Conservation (phyloP, 495 filamentous ascomycete species). For the Staphylotrichum tortipilum region DNA sequence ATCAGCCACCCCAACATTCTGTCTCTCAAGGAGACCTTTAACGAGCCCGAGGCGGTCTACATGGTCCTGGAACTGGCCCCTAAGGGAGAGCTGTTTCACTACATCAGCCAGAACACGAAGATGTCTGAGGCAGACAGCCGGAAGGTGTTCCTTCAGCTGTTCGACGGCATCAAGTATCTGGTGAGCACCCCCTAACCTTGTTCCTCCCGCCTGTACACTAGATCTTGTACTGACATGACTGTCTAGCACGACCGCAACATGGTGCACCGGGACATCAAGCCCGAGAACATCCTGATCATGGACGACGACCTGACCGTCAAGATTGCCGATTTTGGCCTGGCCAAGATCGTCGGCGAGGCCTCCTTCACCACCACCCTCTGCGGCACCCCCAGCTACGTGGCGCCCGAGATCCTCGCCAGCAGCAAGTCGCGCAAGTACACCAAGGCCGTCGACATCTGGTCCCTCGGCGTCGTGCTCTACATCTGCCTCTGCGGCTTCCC, state of each 20-base stretch:
- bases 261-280: constrained; percentile 97
- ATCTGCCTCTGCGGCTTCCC: constrained; percentile 98
- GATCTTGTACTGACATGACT: constrained; percentile 27
- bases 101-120: constrained; percentile 81
- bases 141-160: constrained; percentile 83
- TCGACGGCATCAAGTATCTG: constrained; percentile 89
- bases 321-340: constrained; percentile 92
- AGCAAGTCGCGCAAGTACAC: constrained; percentile 75
- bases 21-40: constrained; percentile 91
- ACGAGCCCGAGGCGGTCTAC: constrained; percentile 85
- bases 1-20: constrained; percentile 94
- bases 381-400: constrained; percentile 93
- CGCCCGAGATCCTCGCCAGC: constrained; percentile 86
- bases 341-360: constrained; percentile 97
- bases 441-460: constrained; percentile 95
- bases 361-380: constrained; percentile 97
- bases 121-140: constrained; percentile 74
- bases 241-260: constrained; percentile 90
- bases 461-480: constrained; percentile 95
- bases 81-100: constrained; percentile 92
- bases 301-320: constrained; percentile 83
- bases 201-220: not conserved
- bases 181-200: constrained; percentile 44
- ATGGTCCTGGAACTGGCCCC: constrained; percentile 84
- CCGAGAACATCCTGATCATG: constrained; percentile 88